Base-by-base conservation (phyloP, 2,329 filamentous ascomycete genomes). In the Talaromyces sp. region DNA sequence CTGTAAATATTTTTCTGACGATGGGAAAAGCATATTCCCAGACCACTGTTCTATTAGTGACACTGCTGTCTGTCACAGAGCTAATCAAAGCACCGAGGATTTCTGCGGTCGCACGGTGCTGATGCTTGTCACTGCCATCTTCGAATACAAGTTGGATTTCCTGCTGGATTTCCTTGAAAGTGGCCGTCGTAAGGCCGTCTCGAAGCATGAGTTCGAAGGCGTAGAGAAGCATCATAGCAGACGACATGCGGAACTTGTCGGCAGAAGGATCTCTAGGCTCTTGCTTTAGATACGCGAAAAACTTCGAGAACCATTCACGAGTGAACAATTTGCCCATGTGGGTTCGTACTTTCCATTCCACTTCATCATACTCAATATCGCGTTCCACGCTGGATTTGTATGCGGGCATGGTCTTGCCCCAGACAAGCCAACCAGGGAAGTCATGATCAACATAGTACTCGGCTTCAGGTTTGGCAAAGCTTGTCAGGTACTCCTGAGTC, bases 121-220 rank as follows among this genome's bases (percentile, higher is more conserved):
- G 93, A 71, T 99, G 94, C 74, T 97, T 97, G 70, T 99, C 94
- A 64, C 87, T 94, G 9, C 95, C 94, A 70, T 99, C 93, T 13
- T 87, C 93, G 66, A 91, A 97, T 0, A 95, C 86, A 2, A 85
- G 83, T 53, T 83, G 78, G 4, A 89, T 85, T 55, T 97, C 80
- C 62, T 92, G 87, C 67, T 93, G 88, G 70, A 99, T 86, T 50
- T 99, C 94, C 5, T 93, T 86, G 64, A 97, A 90, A 0, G 86
- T 95, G 20, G 88, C 88, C 13, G 80, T 78, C 0, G 94, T 91
- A 47, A 90, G 77, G 1, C 86, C 90, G 64, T 89, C 86, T 36
- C 76, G 69, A 62, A 95, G 85, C 77, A 97, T 88, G 24, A 99
- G 80, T 62, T 97, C 91, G 65, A 99, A 95, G 0, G 91, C 85